Base-by-base conservation (phyloP, 2,329 filamentous ascomycete genomes). In the Epichloe elymi region DNA sequence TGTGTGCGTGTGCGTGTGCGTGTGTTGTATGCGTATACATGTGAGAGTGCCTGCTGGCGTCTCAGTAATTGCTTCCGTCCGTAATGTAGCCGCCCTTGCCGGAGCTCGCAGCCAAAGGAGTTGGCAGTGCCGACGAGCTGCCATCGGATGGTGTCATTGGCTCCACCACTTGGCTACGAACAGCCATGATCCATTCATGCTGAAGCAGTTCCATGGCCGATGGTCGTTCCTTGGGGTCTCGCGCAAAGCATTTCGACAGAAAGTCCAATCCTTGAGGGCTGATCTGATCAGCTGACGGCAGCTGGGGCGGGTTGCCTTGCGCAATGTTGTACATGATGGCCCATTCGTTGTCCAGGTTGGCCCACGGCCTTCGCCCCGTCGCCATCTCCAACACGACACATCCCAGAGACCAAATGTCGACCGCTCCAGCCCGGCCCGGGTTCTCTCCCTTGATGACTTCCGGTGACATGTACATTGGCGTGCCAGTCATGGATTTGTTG, bases 271-370 rank as follows among this genome's bases (percentile, higher is more conserved):
- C 93, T 51, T 80, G 70, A 0, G 83, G 78, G 61, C 86, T 93
- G 56, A 98, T 78, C 67, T 97, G 91, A 49, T 97, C 91, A 1
- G 74, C 65, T 1, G 80, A 76, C 2, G 93, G 93, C 51, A 96
- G 75, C 63, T 88, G 85, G 5, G 93, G 93, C 46, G 89, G 86
- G 60, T 96, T 95, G 57, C 93, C 93, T 65, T 95, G 91, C 1
- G 93, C 93, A 62, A 98, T 98, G 72, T 97, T 97, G 76, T 96
- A 98, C 93, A 98, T 98, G 71, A 98, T 97, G 41, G 93, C 93
- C 89, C 90, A 98, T 68, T 98, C 93, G 64, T 98, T 98, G 71
- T 98, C 93, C 45, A 97, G 81, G 57, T 85, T 88, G 26, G 89
- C 88, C 93, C 93, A 98, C 1, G 93, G 93, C 15, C 91, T 82